phyloP scores from a whole-genome alignment of 345 rosid species.

The Carallia brachiata region DNA sequence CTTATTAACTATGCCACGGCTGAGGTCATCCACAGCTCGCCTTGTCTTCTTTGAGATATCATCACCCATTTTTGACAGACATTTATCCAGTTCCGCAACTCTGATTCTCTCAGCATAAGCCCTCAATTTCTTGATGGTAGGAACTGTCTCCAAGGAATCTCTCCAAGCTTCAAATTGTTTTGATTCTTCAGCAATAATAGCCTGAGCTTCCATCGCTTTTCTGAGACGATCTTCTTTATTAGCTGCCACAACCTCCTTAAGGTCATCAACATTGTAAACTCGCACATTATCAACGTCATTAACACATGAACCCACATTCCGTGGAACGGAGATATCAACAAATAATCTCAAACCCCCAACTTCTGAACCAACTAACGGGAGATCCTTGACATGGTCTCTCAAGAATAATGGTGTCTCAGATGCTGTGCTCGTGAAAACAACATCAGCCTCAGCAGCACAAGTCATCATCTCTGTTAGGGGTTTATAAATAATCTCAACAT shows the following conservation, averaged over 20 bases:
- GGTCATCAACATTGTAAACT: constrained; percentile 91
- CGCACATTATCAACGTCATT: constrained; percentile 46
- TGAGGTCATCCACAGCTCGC: constrained; percentile 85
- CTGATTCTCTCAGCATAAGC: constrained; percentile 93
- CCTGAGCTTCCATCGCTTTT: constrained; percentile 94
- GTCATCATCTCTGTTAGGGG: constrained; percentile 69
- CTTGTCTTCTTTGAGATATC: constrained; percentile 78
- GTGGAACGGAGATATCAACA: constrained; percentile 84
- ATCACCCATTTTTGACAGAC: constrained; percentile 90
- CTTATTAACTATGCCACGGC: constrained; percentile 90
- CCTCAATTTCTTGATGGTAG: constrained; percentile 90
- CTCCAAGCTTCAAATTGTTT: constrained; percentile 93
- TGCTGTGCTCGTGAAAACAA: constrained; percentile 90
- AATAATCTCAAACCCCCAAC: constrained; percentile 73
- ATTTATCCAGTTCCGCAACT: constrained; percentile 76
- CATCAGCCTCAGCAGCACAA: constrained; percentile 82
- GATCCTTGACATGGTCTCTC: constrained; percentile 59
- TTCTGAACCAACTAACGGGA: constrained; percentile 49
- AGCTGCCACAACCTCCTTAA: constrained; percentile 98
- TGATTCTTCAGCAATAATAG: constrained; percentile 72
- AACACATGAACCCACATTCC: constrained; percentile 85
- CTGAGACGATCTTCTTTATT: constrained; percentile 90
- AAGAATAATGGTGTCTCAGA: constrained; percentile 72
- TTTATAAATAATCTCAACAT: constrained; percentile 60
- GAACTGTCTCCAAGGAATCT: constrained; percentile 91